Base-by-base conservation (phyloP, 495 filamentous ascomycete genomes). In the Geopyxis carbonaria region DNA sequence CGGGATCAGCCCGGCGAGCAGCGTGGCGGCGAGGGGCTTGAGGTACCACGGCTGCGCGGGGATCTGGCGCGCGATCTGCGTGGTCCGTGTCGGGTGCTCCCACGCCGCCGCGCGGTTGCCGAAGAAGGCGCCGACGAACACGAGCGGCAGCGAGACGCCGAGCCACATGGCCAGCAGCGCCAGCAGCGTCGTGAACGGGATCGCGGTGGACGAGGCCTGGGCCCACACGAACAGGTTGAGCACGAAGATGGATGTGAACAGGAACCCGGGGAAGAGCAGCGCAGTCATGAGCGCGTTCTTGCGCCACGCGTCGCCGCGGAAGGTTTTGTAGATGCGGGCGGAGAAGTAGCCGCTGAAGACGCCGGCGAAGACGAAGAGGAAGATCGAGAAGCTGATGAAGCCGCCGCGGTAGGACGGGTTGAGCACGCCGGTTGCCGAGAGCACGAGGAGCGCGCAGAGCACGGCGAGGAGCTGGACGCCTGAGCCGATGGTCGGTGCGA, bases 151-250 rank as follows among this genome's bases (percentile, higher is more conserved):
- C 49, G 91, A 83, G 28, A 93, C 79, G 44, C 86, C 72, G 18
- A 93, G 70, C 86, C 85, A 93, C 3, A 94, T 70, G 0, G 76
- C 62, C 1, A 85, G 57, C 5, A 94, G 69, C 1, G 69, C 80
- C 19, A 92, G 52, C 15, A 94, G 64, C 0, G 86, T 93, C 14
- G 77, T 68, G 51, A 94, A 92, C 0, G 86, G 86, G 24, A 94
- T 77, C 2, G 86, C 86, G 2, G 82, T 92, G 55, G 76, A 84
- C 18, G 81, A 91, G 0, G 86, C 81, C 60, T 93, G 82, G 0
- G 80, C 76, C 86, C 86, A 94, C 44, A 93, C 81, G 53, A 93
- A 92, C 22, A 94, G 66, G 56, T 94, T 93, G 33, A 93, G 66
- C 27, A 89, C 69, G 56, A 94, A 84, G 38, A 92, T 62, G 13